These are phyloP conservation scores for Penicillium capsulatum DNA, from an alignment of 2,329 filamentous ascomycete species.

Conservation along the genomic window DNA sequence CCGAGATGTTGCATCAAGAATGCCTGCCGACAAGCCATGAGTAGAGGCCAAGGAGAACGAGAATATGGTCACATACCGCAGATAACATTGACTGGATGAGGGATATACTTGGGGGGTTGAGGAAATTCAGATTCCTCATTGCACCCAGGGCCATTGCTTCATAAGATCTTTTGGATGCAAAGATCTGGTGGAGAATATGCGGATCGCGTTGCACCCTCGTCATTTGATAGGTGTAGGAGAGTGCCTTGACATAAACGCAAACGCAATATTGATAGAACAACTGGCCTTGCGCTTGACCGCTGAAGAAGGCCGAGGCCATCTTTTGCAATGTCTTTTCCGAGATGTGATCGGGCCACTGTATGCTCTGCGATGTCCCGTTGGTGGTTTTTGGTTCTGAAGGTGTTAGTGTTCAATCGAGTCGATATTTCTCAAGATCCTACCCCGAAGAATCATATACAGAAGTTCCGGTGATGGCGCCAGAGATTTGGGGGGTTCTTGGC, in stretches of 20 bases:
- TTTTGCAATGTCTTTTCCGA: conserved; percentile 18
- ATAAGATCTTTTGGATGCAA: conserved; percentile 20
- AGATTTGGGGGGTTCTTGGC: conserved; percentile 4
- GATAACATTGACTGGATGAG: conserved; percentile 25
- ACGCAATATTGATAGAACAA: conserved; percentile 23
- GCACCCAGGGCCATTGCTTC: conserved; percentile 14
- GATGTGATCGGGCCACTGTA: conserved; percentile 29
- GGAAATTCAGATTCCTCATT: conserved; percentile 18
- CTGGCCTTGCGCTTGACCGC: conserved; percentile 8
- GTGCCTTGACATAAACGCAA: conserved; percentile 25
- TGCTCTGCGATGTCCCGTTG: not conserved
- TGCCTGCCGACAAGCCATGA: conserved; percentile 12
- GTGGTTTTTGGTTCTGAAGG: conserved; percentile 7
- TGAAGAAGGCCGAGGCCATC: conserved; percentile 19
- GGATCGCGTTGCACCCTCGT: conserved; percentile 13
- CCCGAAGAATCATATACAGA: conserved; percentile 24
- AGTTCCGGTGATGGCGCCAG: conserved; percentile 21
- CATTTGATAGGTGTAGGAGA: conserved; percentile 15
- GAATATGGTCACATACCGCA: conserved; percentile 13
- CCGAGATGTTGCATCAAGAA: conserved; percentile 25
- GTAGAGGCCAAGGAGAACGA: not conserved
- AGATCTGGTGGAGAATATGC: conserved; percentile 15
- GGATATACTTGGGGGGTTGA: conserved; percentile 16
- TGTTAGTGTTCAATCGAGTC: not conserved
- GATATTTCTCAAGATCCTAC: not conserved